phyloP scores from a whole-genome alignment of 805 yeast species.

The Candida succiphila region DNA sequence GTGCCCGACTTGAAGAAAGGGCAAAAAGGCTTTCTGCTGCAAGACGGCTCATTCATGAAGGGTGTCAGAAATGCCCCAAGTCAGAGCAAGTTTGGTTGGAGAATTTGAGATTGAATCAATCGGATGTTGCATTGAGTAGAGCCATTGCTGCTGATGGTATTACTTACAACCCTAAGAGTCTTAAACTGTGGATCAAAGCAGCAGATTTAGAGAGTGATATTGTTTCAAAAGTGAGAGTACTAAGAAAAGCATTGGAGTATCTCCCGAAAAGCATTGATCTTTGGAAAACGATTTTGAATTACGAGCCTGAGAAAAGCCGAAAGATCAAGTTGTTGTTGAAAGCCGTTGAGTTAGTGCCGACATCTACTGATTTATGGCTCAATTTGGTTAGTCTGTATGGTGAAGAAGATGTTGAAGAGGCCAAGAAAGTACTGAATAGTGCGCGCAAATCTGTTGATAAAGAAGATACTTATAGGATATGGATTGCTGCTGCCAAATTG shows the following conservation, averaged over 20 bases:
- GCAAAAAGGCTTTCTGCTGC: constrained; percentile 51
- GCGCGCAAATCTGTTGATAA: constrained; percentile 49
- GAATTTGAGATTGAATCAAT: constrained; percentile 50
- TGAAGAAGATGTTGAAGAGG: constrained; percentile 30
- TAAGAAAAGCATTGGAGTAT: constrained; percentile 63
- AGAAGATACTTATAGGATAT: constrained; percentile 40
- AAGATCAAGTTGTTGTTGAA: constrained; percentile 44
- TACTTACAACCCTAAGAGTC: constrained; percentile 41
- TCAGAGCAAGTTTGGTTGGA: constrained; percentile 80
- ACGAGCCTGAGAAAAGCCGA: constrained; percentile 44
- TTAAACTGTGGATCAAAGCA: constrained; percentile 67
- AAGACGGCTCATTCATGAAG: constrained; percentile 53
- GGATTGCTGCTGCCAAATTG: constrained; percentile 62
- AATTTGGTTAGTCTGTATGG: constrained; percentile 42
- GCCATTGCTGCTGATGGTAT: constrained; percentile 60
- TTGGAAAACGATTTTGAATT: constrained; percentile 60
- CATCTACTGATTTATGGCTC: constrained; percentile 57
- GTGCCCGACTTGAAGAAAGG: constrained; percentile 68
- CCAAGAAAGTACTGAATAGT: constrained; percentile 42
- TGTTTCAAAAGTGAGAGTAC: constrained; percentile 40
- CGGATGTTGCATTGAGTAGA: constrained; percentile 36
- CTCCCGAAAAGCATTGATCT: constrained; percentile 46
- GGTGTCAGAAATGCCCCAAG: constrained; percentile 57
- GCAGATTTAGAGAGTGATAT: constrained; percentile 51
- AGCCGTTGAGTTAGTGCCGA: constrained; percentile 63